Evolutionary conservation across 2,329 filamentous ascomycete species (phyloP), one percentile per base, ranked within the genome.

Genomic region (Meredithiella fracta): DNA sequence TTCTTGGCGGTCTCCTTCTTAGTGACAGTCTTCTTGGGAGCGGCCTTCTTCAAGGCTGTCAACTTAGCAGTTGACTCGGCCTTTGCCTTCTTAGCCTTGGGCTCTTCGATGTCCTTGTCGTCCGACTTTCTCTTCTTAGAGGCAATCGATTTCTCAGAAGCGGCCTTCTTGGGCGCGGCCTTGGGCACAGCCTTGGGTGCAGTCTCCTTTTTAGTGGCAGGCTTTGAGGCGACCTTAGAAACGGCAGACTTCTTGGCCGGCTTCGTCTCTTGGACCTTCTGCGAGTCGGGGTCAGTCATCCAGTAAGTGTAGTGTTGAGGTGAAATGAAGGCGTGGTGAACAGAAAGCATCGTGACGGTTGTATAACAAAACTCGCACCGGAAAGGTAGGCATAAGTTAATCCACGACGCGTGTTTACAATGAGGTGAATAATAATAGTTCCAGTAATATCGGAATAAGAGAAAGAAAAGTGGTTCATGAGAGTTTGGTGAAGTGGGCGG

Each of bases 1-100:
- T 78, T 59, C 77, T 60, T 60, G 25, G 47, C 14, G 15, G 34
- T 51, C 38, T n/a, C 34, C 53, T 53, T 61, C 61, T 63, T 65
- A 50, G 47, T 53, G 59, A 23, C 29, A 9, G 49, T 14, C 42
- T 54, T 65, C 60, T 29, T 53, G 22, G 50, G 20, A 3, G 59
- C 63, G 22, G 61, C 60, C 60, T 66, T 66, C 49, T 61, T 63
- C 26, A 62, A 59, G 55, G 62, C 62, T 20, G 61, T 57, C 38
- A 61, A 61, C 37, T 62, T 61, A 11, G 62, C 56, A 22, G 22
- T 8, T 8, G 42, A 3, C 22, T 34, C 23, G 4, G 56, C 34
- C 22, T 61, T 57, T 25, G 42, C 20, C 51, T 58, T 58, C 42
- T 58, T 58, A 22, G 57, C 34, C 49, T 49, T 58, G 31, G 53